Base-by-base conservation (phyloP, 2,329 filamentous ascomycete species). In the Scorias spongiosa region DNA sequence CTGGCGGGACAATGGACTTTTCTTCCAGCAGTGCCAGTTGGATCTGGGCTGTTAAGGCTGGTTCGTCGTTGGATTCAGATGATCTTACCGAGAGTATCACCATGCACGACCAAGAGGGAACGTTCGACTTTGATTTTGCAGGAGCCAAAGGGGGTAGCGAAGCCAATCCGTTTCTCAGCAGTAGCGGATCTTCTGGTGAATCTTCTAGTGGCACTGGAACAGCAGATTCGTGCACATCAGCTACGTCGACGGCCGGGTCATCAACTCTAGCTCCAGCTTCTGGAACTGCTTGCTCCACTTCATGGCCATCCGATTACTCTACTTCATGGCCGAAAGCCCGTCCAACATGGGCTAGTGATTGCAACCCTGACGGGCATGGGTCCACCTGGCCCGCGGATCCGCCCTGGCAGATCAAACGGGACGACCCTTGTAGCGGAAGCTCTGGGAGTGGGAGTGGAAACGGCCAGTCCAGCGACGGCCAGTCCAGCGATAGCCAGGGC, bases 1-100 rank as follows among this genome's bases (percentile, higher is more conserved):
- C 57, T 29, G 71, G 70, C 5, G 71, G 72, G 2, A 62, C 56
- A 26, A 72, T 74, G 64, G 64, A 69, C 49, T 68, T 74, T 46
- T 69, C 58, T 2, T 57, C 57, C 20, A 44, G 54, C 2, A 59
- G 53, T 1, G 68, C 66, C 12, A 57, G 57, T 15, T 77, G 71
- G 71, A 72, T 78, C 36, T 72, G 66, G 53, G 71, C 67, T 10
- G 60, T 61, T 42, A 63, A 62, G 15, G 54, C 58, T 4, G 72
- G 73, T 20, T 57, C 60, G n/a, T 50, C 72, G 0, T 54, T 76
- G 37, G 61, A 69, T 29, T 67, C 67, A 0, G 63, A 71, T 45
- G 65, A 67, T 43, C 48, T 60, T n/a, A 58, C 57, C 12, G 66
- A 61, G 9, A 52, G 44, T 11, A 67, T 78, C 29, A 45, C 42